phyloP scores from a whole-genome alignment of 306 rosid species.

The Biancaea sappan region DNA sequence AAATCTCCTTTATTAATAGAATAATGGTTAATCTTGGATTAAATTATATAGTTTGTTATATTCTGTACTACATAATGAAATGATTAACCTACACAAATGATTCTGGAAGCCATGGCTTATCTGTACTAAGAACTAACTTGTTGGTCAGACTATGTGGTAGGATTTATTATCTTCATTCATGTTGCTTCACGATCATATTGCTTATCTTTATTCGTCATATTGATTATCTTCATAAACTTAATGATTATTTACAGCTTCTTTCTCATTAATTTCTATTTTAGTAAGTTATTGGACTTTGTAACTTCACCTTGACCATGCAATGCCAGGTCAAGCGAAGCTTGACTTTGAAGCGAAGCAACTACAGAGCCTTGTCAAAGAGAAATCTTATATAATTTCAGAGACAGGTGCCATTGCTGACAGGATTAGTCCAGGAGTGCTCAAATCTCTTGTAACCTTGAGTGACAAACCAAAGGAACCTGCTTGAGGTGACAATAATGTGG shows the following conservation, averaged over 20 bases:
- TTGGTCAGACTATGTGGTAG: conserved; percentile 8
- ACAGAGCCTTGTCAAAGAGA: conserved; percentile 81
- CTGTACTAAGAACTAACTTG: conserved; percentile 7
- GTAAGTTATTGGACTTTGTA: background rate
- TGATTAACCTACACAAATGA: background rate
- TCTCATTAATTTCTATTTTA: background rate
- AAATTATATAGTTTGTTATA: conserved; percentile 10
- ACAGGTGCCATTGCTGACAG: conserved; percentile 73
- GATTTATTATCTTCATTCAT: conserved; percentile 9
- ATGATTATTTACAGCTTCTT: background rate
- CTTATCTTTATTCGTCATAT: background rate
- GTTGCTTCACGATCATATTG: background rate
- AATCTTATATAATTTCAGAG: conserved; percentile 75
- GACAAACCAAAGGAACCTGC: conserved; percentile 63
- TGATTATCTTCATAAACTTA: no score
- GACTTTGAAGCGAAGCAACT: conserved; percentile 78
- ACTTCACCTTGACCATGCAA: conserved; percentile 15
- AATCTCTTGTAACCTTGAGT: conserved; percentile 65
- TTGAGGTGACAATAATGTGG: background rate
- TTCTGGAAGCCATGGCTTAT: conserved; percentile 3
- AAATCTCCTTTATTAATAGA: background rate
- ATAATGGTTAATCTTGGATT: background rate
- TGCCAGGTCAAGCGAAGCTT: conserved; percentile 72
- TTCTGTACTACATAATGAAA: background rate
- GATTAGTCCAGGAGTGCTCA: conserved; percentile 76